Evolutionary conservation across 2,329 filamentous ascomycete genomes (phyloP).

Genomic region (Monilinia polystroma): DNA sequence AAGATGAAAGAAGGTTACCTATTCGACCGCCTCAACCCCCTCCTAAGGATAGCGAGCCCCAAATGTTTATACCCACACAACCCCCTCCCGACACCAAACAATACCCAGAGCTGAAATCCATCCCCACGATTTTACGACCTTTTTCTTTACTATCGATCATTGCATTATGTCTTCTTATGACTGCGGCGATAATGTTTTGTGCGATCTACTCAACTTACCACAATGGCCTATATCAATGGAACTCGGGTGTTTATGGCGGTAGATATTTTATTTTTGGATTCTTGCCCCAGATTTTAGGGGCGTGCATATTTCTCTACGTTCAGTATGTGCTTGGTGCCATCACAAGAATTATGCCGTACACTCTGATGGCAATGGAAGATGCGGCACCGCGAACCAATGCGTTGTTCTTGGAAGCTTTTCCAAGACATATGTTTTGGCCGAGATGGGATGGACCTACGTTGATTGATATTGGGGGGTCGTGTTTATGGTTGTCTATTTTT

Average conservation of each 20-base stretch:
- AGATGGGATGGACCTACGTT: slow-evolving; percentile 65
- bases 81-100: slow-evolving; percentile 45
- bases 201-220: slow-evolving; percentile 65
- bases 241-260: slow-evolving; percentile 62
- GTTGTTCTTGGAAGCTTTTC: slow-evolving; percentile 61
- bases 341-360: slow-evolving; percentile 76
- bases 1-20: slow-evolving; percentile 8
- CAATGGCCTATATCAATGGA: slow-evolving; percentile 67
- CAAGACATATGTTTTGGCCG: slow-evolving; percentile 66
- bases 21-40: slow-evolving; percentile 2
- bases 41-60: slow-evolving; percentile 30
- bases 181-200: slow-evolving; percentile 68
- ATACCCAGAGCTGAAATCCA: slow-evolving; percentile 61
- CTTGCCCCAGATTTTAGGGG: slow-evolving; percentile 74
- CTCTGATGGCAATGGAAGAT: slow-evolving; percentile 67
- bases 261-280: slow-evolving; percentile 86
- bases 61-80: slow-evolving; percentile 50
- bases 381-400: slow-evolving; percentile 60
- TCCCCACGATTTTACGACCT: slow-evolving; percentile 69
- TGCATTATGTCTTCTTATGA: slow-evolving; percentile 65
- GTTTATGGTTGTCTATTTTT: slow-evolving; percentile 76
- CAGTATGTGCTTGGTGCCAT: slow-evolving; percentile 72
- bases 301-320: slow-evolving; percentile 70
- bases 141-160: slow-evolving; percentile 61
- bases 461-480: slow-evolving; percentile 63